These are phyloP conservation scores for Aspergillus thermomutatus DNA, from an alignment of 2,329 filamentous ascomycete species.

Conservation along the genomic window DNA sequence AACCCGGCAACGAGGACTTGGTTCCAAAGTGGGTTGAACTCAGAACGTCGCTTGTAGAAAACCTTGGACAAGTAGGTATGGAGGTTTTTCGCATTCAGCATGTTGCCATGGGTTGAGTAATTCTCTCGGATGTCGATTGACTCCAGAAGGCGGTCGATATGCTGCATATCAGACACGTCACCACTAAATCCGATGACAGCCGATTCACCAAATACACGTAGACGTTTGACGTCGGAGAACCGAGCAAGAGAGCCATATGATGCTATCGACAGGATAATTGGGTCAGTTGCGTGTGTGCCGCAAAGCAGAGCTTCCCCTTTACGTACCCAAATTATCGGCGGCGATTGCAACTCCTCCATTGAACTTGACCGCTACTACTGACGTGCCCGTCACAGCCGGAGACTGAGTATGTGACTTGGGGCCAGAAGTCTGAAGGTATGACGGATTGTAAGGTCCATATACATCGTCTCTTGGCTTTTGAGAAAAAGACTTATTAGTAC, in stretches of 20 bases:
- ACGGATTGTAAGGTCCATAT: slow-evolving; percentile 88
- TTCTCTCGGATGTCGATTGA: slow-evolving; percentile 85
- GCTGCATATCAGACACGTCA: slow-evolving; percentile 99
- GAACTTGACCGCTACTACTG: slow-evolving; percentile 92
- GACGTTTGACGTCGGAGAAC: slow-evolving; percentile 94
- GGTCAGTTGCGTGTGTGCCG: slow-evolving; percentile 10
- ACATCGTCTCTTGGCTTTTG: slow-evolving; percentile 89
- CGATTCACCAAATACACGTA: slow-evolving; percentile 80
- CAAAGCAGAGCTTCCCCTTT: not conserved
- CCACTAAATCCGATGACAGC: slow-evolving; percentile 91
- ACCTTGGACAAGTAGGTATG: slow-evolving; percentile 96
- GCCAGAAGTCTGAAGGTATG: slow-evolving; percentile 68
- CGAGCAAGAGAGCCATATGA: slow-evolving; percentile 96
- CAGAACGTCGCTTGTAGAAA: slow-evolving; percentile 88
- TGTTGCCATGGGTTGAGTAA: slow-evolving; percentile 59
- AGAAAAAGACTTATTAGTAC: slow-evolving; percentile 36
- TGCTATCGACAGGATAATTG: slow-evolving; percentile 52
- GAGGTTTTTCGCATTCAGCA: slow-evolving; percentile 85
- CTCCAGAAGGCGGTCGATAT: slow-evolving; percentile 84
- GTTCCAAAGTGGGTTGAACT: slow-evolving; percentile 98
- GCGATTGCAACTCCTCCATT: slow-evolving; percentile 95
- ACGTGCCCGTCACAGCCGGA: slow-evolving; percentile 93
- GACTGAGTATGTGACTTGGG: slow-evolving; percentile 86
- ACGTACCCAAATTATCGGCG: slow-evolving; percentile 87
- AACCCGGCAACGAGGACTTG: slow-evolving; percentile 86